Evolutionary conservation across 148 eudicot species (phyloP), one percentile per base, ranked within the genome.

Genomic region (Linanthus parryae): DNA sequence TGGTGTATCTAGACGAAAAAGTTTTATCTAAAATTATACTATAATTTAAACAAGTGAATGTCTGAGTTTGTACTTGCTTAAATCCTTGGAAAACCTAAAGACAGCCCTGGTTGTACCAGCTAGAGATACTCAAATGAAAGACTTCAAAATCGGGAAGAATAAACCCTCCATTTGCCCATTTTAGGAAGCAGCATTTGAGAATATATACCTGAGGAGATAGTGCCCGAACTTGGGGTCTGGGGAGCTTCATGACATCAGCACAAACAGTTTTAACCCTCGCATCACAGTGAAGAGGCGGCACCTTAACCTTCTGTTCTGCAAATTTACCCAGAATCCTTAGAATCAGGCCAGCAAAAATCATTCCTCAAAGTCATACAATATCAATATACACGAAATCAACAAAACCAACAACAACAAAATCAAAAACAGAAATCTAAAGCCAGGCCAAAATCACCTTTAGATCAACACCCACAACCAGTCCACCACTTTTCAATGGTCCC

Each of bases 301-400:
- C 88, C 73, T 79, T 92, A 67, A 84, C 94, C 81, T 84, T 87
- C 96, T 92, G 94, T 73, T 73, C 77, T 79, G 75, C 64, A 28
- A 31, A 71, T 66, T 23, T 26, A 23, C 68, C 53, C 43, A 56
- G 40, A 44, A 11, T 23, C 24, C 45, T 42, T 6, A 36, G 29
- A 57, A 48, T 43, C 26, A 46, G 14, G 59, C 22, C 43, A 23
- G 63, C 19, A 51, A 54, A 42, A 42, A 17, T 7, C 12, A 28
- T 27, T 17, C 24, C n/a, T 34, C 26, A 1, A 3, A 15, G 16
- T 35, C 25, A 23, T 51, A 34, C 18, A 34, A 12, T 34, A 13
- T 21, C 22, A 31, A 25, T 24, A 38, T 12, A 17, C 52, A 17
- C 31, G 28, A 27, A 26, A 28, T 3, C 15, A 39, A 38, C 28